Evolutionary conservation across 1,284 basidiomycete species (phyloP).

Genomic region (Porodaedalea pini): DNA sequence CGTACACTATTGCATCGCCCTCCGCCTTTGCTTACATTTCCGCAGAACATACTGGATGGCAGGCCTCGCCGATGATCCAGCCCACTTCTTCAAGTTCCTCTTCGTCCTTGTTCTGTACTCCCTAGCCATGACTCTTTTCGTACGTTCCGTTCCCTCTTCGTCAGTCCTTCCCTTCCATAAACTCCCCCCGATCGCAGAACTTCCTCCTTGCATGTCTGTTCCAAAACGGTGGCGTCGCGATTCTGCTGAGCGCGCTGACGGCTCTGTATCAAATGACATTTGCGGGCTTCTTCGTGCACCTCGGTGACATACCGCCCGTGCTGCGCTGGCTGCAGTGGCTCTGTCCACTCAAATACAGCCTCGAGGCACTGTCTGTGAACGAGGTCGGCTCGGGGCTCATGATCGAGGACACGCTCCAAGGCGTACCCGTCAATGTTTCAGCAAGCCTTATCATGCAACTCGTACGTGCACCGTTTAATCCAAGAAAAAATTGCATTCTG

Average conservation of each 20-base stretch:
- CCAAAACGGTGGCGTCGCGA: conserved; percentile 82
- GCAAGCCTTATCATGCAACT: conserved; percentile 80
- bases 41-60: conserved; percentile 88
- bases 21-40: conserved; percentile 14
- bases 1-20: conserved; percentile 24
- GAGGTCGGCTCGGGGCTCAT: conserved; percentile 82
- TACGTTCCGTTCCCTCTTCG: conserved; percentile 37
- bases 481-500: background rate
- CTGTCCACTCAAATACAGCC: conserved; percentile 64
- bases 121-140: conserved; percentile 79
- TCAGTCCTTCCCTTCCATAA: conserved; percentile 7
- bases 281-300: conserved; percentile 84
- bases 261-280: conserved; percentile 83
- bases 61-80: conserved; percentile 66
- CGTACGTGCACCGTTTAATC: conserved; percentile 39
- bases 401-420: conserved; percentile 76
- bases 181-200: conserved; percentile 53
- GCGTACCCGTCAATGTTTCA: conserved; percentile 76
- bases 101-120: conserved; percentile 75
- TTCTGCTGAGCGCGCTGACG: conserved; percentile 73
- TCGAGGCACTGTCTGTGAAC: conserved; percentile 85
- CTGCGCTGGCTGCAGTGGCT: conserved; percentile 87
- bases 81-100: conserved; percentile 80
- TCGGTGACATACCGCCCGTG: conserved; percentile 75
- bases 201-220: conserved; percentile 81